These are phyloP conservation scores for Thielaviopsis musarum DNA, from an alignment of 2,329 filamentous ascomycete genomes.

Conservation along the genomic window DNA sequence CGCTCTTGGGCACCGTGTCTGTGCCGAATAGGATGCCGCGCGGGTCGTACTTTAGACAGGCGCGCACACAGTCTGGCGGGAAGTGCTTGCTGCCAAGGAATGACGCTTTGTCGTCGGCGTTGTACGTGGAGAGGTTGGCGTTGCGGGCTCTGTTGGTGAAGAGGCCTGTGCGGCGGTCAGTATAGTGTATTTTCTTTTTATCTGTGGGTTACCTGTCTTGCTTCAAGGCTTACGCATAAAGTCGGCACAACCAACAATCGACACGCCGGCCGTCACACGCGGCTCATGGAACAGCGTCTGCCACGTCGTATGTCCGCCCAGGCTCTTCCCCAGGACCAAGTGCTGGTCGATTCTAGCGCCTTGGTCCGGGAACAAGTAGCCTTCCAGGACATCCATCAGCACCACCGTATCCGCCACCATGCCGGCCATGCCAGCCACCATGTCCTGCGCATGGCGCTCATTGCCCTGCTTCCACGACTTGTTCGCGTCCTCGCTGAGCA, in stretches of 20 bases:
- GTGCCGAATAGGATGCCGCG: conserved; percentile 53
- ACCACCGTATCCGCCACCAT: conserved; percentile 60
- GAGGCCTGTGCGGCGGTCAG: conserved; percentile 26
- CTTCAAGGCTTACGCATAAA: conserved; percentile 47
- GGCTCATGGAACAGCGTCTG: conserved; percentile 64
- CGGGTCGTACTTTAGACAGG: conserved; percentile 54
- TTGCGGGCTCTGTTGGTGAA: conserved; percentile 63
- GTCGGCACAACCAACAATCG: conserved; percentile 81
- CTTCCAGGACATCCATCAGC: conserved; percentile 62
- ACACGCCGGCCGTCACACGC: conserved; percentile 59
- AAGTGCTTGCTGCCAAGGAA: conserved; percentile 72
- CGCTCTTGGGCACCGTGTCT: conserved; percentile 20
- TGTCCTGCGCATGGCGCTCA: conserved; percentile 69
- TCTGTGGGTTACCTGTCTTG: no score
- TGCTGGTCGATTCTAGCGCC: conserved; percentile 38
- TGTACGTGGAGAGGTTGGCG: conserved; percentile 48
- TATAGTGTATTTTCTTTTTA: no score
- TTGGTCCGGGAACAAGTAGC: conserved; percentile 47
- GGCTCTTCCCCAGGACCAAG: conserved; percentile 62
- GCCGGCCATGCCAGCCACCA: conserved; percentile 62
- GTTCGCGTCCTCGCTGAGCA: conserved; percentile 52
- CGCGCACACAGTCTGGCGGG: conserved; percentile 46
- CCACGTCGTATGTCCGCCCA: conserved; percentile 83
- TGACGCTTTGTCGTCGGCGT: conserved; percentile 33
- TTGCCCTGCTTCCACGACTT: conserved; percentile 64